Evolutionary conservation across 495 filamentous ascomycete genomes (phyloP).

Genomic region (Lasiosphaeris hirsuta): DNA sequence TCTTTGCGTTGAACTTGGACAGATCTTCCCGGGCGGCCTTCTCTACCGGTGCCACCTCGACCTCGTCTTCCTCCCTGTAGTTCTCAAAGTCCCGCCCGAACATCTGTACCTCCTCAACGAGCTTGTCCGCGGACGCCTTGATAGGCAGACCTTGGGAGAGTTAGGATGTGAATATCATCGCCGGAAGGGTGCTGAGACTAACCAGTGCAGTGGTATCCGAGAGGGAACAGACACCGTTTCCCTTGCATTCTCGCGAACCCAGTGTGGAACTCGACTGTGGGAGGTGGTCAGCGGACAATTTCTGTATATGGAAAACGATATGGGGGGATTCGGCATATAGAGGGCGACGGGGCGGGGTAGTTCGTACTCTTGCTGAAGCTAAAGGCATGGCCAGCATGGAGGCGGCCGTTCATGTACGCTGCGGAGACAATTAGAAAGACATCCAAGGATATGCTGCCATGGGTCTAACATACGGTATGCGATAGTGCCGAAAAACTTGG

Average conservation of each 20-base stretch:
- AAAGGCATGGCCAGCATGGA: slow-evolving; percentile 91
- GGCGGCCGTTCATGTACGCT: slow-evolving; percentile 87
- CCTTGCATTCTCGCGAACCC: slow-evolving; percentile 88
- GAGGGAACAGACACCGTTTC: slow-evolving; percentile 78
- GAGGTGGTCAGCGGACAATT: slow-evolving; percentile 47
- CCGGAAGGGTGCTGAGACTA: neutral
- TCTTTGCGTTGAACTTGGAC: slow-evolving; percentile 89
- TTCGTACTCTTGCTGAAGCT: slow-evolving; percentile 87
- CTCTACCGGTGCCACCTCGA: slow-evolving; percentile 23
- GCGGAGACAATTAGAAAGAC: neutral
- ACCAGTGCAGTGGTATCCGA: slow-evolving; percentile 90
- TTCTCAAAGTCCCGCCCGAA: slow-evolving; percentile 86
- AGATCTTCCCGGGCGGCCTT: slow-evolving; percentile 59
- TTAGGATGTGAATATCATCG: no score
- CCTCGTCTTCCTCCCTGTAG: slow-evolving; percentile 58
- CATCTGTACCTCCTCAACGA: slow-evolving; percentile 79
- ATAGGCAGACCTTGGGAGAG: slow-evolving; percentile 70
- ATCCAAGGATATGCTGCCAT: neutral
- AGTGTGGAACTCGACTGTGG: slow-evolving; percentile 82
- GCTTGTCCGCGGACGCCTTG: slow-evolving; percentile 95
- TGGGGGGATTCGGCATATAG: slow-evolving; percentile 26
- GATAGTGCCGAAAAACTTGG: slow-evolving; percentile 92
- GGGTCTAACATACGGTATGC: slow-evolving; percentile 61
- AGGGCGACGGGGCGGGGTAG: slow-evolving; percentile 63
- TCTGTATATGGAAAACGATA: neutral